These are phyloP conservation scores for Catharanthus roseus DNA, from an alignment of 257 asterid species.

Conservation along the genomic window DNA sequence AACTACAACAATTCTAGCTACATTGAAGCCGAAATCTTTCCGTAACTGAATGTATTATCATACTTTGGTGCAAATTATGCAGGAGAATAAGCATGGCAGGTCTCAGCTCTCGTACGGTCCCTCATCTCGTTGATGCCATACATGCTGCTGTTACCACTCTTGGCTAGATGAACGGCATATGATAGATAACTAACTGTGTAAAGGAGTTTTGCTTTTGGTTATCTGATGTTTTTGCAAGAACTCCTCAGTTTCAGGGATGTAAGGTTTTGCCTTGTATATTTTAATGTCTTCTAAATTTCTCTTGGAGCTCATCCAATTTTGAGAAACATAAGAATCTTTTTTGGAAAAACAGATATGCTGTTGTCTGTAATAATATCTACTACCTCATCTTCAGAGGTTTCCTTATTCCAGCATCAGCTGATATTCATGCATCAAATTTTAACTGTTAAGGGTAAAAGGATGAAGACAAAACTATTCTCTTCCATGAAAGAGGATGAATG, in stretches of 20 bases:
- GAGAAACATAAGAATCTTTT: not conserved
- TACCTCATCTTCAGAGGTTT: not conserved
- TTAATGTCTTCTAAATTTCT: not conserved
- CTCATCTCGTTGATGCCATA: constrained; percentile 78
- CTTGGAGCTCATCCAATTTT: not conserved
- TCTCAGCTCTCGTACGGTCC: constrained; percentile 60
- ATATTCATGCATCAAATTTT: not conserved
- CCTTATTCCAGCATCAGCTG: not conserved
- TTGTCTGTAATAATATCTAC: not conserved
- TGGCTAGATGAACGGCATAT: constrained; percentile 24
- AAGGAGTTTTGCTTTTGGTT: not conserved
- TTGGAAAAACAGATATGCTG: not conserved
- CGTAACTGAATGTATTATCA: not conserved
- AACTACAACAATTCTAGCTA: not conserved
- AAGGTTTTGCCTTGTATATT: not conserved
- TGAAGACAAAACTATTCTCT: too few species aligned
- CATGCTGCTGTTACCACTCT: constrained; percentile 61
- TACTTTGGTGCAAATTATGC: constrained; percentile 16
- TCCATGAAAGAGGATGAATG: too few species aligned
- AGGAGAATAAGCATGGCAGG: constrained; percentile 96
- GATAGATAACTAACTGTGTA: not conserved
- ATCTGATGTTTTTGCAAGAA: not conserved
- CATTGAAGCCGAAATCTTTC: not conserved
- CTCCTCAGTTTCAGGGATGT: not conserved
- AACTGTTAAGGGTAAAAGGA: not conserved